Conservation (phyloP, 73 alveolate species). For the Paramecium sexaurelia region DNA sequence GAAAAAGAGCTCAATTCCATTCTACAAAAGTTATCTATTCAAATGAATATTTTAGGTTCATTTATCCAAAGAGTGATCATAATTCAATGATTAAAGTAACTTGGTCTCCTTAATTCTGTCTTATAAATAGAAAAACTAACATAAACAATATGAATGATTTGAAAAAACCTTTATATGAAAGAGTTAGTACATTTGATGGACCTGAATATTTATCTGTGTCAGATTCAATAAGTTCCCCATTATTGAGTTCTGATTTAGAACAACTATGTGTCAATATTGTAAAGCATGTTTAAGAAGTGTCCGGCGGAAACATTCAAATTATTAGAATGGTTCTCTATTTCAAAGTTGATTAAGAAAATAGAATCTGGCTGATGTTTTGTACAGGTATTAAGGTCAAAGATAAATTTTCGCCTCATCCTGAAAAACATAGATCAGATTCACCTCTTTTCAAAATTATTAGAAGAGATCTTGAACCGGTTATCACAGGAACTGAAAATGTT, state of each 20-base stretch:
- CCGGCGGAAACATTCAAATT: constrained; percentile 79
- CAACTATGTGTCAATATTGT: constrained; percentile 76
- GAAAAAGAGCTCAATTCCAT: constrained; percentile 79
- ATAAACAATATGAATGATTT: constrained; percentile 68
- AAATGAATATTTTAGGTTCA: not conserved
- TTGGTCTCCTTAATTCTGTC: constrained; percentile 80
- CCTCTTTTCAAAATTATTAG: constrained; percentile 20
- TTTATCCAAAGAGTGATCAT: constrained; percentile 72
- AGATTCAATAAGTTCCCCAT: constrained; percentile 81
- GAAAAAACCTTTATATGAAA: constrained; percentile 75
- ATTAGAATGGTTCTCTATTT: constrained; percentile 80
- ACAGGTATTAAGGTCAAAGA: constrained; percentile 72
- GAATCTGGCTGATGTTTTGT: constrained; percentile 79
- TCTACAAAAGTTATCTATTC: constrained; percentile 70
- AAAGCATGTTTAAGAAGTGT: constrained; percentile 76
- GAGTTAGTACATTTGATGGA: constrained; percentile 82
- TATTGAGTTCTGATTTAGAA: constrained; percentile 75
- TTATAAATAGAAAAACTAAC: constrained; percentile 78
- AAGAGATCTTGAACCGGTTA: constrained; percentile 41
- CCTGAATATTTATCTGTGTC: constrained; percentile 74
- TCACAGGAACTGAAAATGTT: constrained; percentile 1
- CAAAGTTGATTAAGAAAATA: constrained; percentile 77
- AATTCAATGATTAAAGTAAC: constrained; percentile 79
- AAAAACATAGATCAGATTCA: not conserved
- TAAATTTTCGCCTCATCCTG: not conserved